Evolutionary conservation across 495 filamentous ascomycete genomes (phyloP).

Genomic region (Cenococcum geophilum): DNA sequence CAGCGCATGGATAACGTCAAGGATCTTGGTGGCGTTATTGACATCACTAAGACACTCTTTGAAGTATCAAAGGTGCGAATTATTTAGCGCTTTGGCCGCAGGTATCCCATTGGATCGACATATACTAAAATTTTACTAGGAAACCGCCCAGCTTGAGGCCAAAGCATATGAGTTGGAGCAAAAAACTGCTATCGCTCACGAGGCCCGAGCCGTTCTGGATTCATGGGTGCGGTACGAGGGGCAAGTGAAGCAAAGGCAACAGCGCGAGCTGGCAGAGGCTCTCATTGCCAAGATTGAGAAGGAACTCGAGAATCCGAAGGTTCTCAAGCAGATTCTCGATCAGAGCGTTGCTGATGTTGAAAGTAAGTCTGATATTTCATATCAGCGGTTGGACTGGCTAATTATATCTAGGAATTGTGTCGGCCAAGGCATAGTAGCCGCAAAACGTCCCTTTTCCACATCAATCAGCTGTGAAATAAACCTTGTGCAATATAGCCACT

Average conservation of each 20-base stretch:
- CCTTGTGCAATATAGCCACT: slow-evolving; percentile 29
- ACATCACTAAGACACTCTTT: slow-evolving; percentile 93
- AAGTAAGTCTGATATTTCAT: slow-evolving; percentile 56
- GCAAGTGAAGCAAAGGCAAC: slow-evolving; percentile 97
- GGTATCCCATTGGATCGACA: slow-evolving; percentile 17
- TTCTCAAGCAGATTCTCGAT: slow-evolving; percentile 87
- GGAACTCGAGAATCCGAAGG: slow-evolving; percentile 95
- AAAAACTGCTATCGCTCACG: slow-evolving; percentile 75
- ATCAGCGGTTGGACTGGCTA: slow-evolving; percentile 11
- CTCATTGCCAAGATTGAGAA: slow-evolving; percentile 96
- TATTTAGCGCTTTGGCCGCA: background rate
- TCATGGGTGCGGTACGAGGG: slow-evolving; percentile 98
- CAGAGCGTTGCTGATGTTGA: slow-evolving; percentile 94
- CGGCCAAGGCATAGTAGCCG: slow-evolving; percentile 28
- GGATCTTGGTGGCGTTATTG: slow-evolving; percentile 87
- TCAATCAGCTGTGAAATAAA: slow-evolving; percentile 28
- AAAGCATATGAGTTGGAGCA: slow-evolving; percentile 96
- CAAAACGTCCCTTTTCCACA: slow-evolving; percentile 14
- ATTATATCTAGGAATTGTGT: slow-evolving; percentile 28
- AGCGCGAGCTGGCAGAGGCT: slow-evolving; percentile 85
- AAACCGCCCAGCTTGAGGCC: slow-evolving; percentile 93
- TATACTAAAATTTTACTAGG: slow-evolving; percentile 49
- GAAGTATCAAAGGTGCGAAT: slow-evolving; percentile 86
- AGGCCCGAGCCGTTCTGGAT: slow-evolving; percentile 93
- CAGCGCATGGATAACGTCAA: slow-evolving; percentile 84